A percentile compares a stretch with the other conserved stretches of the same genome.
Conservation (phyloP, 768 basidiomycete genomes). For the Auriscalpium orientale region DNA sequence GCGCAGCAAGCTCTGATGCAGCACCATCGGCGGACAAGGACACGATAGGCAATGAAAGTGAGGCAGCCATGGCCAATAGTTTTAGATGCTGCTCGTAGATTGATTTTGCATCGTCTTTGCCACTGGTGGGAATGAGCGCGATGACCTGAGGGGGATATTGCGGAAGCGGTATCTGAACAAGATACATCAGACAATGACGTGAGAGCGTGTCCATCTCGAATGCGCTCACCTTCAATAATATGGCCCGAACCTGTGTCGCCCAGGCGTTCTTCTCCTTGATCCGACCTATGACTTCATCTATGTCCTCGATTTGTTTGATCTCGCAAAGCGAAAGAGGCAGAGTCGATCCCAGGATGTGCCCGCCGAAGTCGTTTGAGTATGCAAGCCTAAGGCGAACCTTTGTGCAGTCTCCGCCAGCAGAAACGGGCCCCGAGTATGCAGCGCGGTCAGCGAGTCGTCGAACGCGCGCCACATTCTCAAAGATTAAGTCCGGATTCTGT, state of each 20-base stretch:
- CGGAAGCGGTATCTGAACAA: slow-evolving; percentile 18
- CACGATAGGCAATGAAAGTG: slow-evolving; percentile 13
- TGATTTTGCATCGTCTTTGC: slow-evolving; percentile 15
- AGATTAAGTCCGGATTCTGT: slow-evolving; percentile 20
- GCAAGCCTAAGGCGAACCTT: slow-evolving; percentile 20
- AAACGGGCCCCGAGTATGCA: slow-evolving; percentile 19
- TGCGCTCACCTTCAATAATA: slow-evolving; percentile 19
- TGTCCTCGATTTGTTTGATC: slow-evolving; percentile 18
- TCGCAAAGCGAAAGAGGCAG: slow-evolving; percentile 16
- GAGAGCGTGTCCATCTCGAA: neutral
- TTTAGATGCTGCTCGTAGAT: slow-evolving; percentile 19
- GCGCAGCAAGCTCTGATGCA: slow-evolving; percentile 18
- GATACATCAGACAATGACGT: neutral
- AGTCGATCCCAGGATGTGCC: slow-evolving; percentile 21
- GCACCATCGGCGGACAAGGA: slow-evolving; percentile 20
- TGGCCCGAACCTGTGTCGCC: slow-evolving; percentile 22
- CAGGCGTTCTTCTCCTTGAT: slow-evolving; percentile 15
- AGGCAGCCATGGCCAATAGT: slow-evolving; percentile 16
- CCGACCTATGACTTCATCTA: slow-evolving; percentile 17
- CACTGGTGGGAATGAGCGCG: slow-evolving; percentile 20
- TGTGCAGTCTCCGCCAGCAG: slow-evolving; percentile 21
- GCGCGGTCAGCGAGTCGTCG: slow-evolving; percentile 18
- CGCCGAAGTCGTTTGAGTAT: slow-evolving; percentile 21
- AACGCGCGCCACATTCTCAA: slow-evolving; percentile 22
- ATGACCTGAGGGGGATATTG: slow-evolving; percentile 18